Base-by-base conservation (phyloP, 2,329 filamentous ascomycete species). In the Xenosphaeropsis pyriputrescens region DNA sequence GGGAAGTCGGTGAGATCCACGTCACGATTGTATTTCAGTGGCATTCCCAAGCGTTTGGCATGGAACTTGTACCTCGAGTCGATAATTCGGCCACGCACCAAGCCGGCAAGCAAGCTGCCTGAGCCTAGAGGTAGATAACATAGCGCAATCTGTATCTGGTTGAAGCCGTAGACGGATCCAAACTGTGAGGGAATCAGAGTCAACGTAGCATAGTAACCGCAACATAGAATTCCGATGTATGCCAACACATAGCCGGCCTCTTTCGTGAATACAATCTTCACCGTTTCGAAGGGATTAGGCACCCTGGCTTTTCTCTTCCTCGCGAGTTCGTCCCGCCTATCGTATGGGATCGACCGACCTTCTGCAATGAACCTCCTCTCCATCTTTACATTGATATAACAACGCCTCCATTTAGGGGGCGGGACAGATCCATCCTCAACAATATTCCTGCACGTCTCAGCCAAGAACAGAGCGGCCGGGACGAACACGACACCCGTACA, bases 41-140 rank as follows among this genome's bases (percentile, higher is more conserved):
- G 56, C 38, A 84, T 59, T 7, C 73, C 72, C 11, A 78, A 60
- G 22, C 67, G 65, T 35, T 61, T 64, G 1, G 82, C 80, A 34
- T 76, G 68, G 30, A 79, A 70, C 6, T 74, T 67, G 54, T 83
- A 93, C 54, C 86, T 86, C 65, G 72, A 40, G 36, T 79, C 74
- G 1, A 76, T 53, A 7, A 75, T 43, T 26, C 57, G 56, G 5
- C 83, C 79, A 43, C 72, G 69, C n/a, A 55, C 51, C 55, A 51
- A 74, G 65, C 38, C 70, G 53, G 67, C 60, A 2, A 62, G 48
- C 11, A 67, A 57, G n/a, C 65, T 67, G 1, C 68, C 69, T 4
- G 50, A 56, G 0, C 68, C 68, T 19, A 68, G 48, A 2, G 70
- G 70, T 4, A 55, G 34, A 37, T 52, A 56, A 34, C 50, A 53